Evolutionary conservation across 2,329 filamentous ascomycete species (phyloP), one percentile per base, ranked within the genome.

Genomic region (Ophiostoma perfectum): DNA sequence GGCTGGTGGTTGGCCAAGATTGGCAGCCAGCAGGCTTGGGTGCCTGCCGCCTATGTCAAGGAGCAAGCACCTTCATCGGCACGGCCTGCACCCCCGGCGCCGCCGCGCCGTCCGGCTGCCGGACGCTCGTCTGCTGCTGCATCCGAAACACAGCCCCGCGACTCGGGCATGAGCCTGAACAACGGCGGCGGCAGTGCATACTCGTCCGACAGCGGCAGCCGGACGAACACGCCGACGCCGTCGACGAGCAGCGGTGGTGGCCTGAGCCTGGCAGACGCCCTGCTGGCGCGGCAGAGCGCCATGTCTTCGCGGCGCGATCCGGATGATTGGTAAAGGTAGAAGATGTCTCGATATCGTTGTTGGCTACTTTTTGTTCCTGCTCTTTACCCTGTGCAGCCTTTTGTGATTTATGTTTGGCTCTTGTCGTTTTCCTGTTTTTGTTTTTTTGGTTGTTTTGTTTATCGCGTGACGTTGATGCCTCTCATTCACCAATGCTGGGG

Each of bases 1-100:
- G 60, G 95, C 67, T 99, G 95, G 95, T 98, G 94, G 94, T 83
- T 98, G 64, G 95, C 90, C 71, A 94, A 92, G 81, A 91, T 89
- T 71, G 79, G 73, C 5, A 73, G 74, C 4, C 86, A 86, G n/a
- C 92, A 95, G 78, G 95, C 93, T 66, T 99, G 95, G 95, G 88
- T 95, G 3, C 95, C 95, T 0, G 91, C 93, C 27, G 92, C 94
- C 27, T 99, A 99, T 75, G 89, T 99, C 8, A 90, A 98, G 79
- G 93, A 97, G 79, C 85, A 90, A 76, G 81, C 83, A 8, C 82
- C 87, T 1, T 84, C 86, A 3, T 84, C 85, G 12, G 81, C 84
- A 7, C 84, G 88, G 9, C 85, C 87, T 38, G 84, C 88, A 6
- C 88, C 91, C 14, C 88, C 89, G 9, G 87, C 90, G 1, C 86